Percentiles rank a stretch among this genome's conserved stretches.
Conservation (phyloP, 1,139 yeast genomes). For the Debaryomycetaceae sp. region DNA sequence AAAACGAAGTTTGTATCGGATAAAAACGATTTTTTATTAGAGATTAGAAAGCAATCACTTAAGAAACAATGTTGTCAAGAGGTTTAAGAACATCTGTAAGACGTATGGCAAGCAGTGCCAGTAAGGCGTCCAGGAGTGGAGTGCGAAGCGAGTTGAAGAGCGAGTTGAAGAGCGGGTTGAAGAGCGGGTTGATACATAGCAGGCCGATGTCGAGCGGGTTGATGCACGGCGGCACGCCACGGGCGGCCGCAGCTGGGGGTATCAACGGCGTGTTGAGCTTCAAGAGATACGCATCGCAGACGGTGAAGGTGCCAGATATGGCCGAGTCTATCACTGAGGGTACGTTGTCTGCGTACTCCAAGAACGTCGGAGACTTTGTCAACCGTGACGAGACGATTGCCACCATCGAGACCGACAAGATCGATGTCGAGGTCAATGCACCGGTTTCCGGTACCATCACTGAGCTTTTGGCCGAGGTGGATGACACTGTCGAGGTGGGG, state of each 20-base stretch:
- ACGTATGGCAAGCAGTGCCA: slow-evolving; percentile 16
- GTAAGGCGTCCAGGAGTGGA: slow-evolving; percentile 6
- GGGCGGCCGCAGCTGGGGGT: slow-evolving; percentile 4
- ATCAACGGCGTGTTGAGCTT: slow-evolving; percentile 13
- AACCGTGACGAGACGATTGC: slow-evolving; percentile 89
- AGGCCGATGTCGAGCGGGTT: slow-evolving; percentile 11
- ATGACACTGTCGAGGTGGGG: slow-evolving; percentile 94
- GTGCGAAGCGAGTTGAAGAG: not conserved
- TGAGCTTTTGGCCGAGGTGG: slow-evolving; percentile 78
- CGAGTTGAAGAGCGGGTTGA: not conserved
- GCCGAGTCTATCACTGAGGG: slow-evolving; percentile 99
- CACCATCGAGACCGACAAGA: slow-evolving; percentile 97
- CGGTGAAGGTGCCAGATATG: slow-evolving; percentile 95
- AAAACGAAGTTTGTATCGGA: not conserved
- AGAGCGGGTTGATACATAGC: slow-evolving; percentile 7
- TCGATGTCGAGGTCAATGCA: slow-evolving; percentile 94
- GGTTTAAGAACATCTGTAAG: slow-evolving; percentile 15
- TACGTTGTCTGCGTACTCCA: slow-evolving; percentile 75
- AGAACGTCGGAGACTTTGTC: slow-evolving; percentile 85
- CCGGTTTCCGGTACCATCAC: slow-evolving; percentile 90
- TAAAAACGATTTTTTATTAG: not conserved
- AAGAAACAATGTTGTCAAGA: slow-evolving; percentile 20
- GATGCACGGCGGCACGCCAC: slow-evolving; percentile 6
- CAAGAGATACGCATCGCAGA: slow-evolving; percentile 39
- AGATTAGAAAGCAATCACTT: not conserved